phyloP scores from a whole-genome alignment of 1,284 basidiomycete genomes.

The Papiliotrema fonsecae region DNA sequence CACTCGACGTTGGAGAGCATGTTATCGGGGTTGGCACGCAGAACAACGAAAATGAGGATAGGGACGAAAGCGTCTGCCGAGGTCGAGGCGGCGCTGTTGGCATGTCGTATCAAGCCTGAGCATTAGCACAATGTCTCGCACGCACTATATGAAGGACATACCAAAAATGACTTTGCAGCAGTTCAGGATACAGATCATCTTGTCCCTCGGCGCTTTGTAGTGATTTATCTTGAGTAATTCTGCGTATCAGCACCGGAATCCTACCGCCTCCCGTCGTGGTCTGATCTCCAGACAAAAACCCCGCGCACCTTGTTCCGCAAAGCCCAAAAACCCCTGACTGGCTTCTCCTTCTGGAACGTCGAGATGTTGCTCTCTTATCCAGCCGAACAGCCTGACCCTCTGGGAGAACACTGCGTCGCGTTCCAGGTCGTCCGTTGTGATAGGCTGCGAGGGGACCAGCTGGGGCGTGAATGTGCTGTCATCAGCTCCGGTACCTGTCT shows the following conservation, averaged over 20 bases:
- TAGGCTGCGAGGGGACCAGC: conserved; percentile 61
- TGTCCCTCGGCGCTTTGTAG: conserved; percentile 97
- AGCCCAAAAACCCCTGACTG: conserved; percentile 77
- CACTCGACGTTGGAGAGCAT: conserved; percentile 93
- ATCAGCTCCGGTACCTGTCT: too few species aligned
- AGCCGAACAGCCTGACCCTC: conserved; percentile 84
- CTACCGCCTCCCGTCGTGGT: background rate
- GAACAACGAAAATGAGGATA: conserved; percentile 87
- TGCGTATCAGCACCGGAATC: conserved; percentile 34
- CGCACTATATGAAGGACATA: conserved; percentile 41
- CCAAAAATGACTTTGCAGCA: conserved; percentile 99
- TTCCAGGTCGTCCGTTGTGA: conserved; percentile 92
- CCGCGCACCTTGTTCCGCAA: conserved; percentile 77
- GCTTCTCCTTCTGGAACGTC: conserved; percentile 59
- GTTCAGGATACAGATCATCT: conserved; percentile 95
- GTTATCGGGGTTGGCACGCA: conserved; percentile 88
- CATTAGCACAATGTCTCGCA: background rate
- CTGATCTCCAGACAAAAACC: background rate
- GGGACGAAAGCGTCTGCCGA: conserved; percentile 89
- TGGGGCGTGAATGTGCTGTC: conserved; percentile 83
- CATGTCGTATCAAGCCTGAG: conserved; percentile 79
- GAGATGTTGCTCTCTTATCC: conserved; percentile 84
- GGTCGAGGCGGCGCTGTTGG: conserved; percentile 57
- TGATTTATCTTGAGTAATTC: conserved; percentile 95
- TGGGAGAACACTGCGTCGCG: conserved; percentile 85